Conservation (phyloP, 2,329 filamentous ascomycete genomes). For the Fusarium foetens region DNA sequence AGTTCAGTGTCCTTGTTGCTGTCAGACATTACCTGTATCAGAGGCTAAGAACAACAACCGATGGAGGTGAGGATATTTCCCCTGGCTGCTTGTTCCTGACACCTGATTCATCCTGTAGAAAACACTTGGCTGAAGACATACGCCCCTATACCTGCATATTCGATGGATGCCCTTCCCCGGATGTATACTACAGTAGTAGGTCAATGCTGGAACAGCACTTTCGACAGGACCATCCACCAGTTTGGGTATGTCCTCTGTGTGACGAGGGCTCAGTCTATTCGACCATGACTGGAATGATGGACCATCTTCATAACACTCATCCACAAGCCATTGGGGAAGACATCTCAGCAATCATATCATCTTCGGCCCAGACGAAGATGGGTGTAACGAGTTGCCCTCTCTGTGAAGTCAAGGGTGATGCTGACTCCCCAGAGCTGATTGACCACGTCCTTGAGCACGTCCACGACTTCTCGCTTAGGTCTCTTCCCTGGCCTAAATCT, state of each 20-base stretch:
- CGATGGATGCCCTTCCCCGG: accelerated
- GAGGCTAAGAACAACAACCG: accelerated
- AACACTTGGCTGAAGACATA: not conserved
- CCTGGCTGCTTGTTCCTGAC: no score
- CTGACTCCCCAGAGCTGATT: not conserved
- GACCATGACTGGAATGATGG: not conserved
- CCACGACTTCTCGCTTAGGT: not conserved
- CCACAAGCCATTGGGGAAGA: accelerated
- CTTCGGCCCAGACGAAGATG: accelerated
- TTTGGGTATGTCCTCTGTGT: not conserved
- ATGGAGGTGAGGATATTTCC: not conserved
- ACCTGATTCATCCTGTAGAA: not conserved
- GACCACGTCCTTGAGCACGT: not conserved
- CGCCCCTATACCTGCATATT: not conserved
- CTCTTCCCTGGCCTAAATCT: not conserved
- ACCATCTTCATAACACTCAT: not conserved
- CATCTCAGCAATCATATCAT: accelerated
- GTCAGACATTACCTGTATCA: accelerated
- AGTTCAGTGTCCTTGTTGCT: not conserved
- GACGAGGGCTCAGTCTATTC: accelerated
- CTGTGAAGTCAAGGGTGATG: accelerated
- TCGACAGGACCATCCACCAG: not conserved
- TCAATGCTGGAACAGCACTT: not conserved
- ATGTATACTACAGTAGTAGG: not conserved
- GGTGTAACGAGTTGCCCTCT: not conserved